Conservation (phyloP, 164 flowering plant genomes). For the Malania oleifera region DNA sequence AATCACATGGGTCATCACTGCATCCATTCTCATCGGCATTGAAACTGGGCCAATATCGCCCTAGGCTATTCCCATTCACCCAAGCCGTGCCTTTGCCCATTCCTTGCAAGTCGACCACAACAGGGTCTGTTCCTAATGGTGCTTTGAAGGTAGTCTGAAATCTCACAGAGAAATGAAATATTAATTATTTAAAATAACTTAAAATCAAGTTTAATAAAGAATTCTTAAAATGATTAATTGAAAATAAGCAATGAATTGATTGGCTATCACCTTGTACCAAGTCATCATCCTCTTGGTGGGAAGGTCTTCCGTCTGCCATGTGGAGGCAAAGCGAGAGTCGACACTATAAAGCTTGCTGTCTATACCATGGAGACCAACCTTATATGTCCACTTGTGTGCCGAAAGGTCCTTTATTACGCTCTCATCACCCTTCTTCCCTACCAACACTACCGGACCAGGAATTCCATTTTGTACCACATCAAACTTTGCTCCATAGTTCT, state of each 20-base stretch:
- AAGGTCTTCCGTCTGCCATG: slow-evolving; percentile 28
- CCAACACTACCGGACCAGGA: slow-evolving; percentile 40
- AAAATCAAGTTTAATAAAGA: too few relatives aligned
- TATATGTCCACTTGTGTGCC: slow-evolving; percentile 39
- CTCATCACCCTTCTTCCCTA: slow-evolving; percentile 36
- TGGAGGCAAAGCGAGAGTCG: slow-evolving; percentile 2
- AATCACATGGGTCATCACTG: slow-evolving; percentile 42
- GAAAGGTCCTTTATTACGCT: slow-evolving; percentile 45
- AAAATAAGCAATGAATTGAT: too few relatives aligned
- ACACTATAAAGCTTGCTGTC: slow-evolving; percentile 15
- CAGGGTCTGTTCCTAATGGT: slow-evolving; percentile 60
- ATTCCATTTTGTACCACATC: slow-evolving; percentile 42
- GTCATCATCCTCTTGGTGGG: slow-evolving; percentile 36
- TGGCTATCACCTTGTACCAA: slow-evolving; percentile 81
- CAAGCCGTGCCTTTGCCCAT: slow-evolving; percentile 78
- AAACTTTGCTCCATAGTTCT: slow-evolving; percentile 54
- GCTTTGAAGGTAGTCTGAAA: slow-evolving; percentile 54
- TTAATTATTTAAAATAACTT: too few relatives aligned
- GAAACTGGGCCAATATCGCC: slow-evolving; percentile 60
- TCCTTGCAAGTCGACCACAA: slow-evolving; percentile 59
- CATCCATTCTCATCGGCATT: slow-evolving; percentile 38
- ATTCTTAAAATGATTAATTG: too few relatives aligned
- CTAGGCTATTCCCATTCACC: slow-evolving; percentile 69
- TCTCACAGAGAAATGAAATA: neutral
- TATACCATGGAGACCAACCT: slow-evolving; percentile 47